A percentile compares a stretch with the other conserved stretches of the same genome.
phyloP scores from a whole-genome alignment of 305 asterid genomes.

The Nicotiana rustica region DNA sequence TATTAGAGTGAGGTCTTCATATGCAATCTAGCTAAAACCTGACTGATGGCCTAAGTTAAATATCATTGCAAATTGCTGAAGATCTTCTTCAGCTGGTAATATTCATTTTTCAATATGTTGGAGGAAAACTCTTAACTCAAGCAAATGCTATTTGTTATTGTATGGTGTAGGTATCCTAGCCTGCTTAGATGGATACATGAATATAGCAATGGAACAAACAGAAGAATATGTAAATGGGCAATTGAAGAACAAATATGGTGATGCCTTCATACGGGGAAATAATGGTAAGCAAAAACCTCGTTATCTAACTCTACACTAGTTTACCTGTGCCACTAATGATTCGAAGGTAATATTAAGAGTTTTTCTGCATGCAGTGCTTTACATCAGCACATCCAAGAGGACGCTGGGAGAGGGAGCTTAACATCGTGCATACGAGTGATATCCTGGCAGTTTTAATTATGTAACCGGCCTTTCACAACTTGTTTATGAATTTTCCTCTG shows the following conservation, averaged over 20 bases:
- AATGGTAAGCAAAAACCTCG: slow-evolving; percentile 61
- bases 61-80: not conserved
- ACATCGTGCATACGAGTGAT: not conserved
- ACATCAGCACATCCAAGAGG: slow-evolving; percentile 94
- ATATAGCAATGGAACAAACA: slow-evolving; percentile 98
- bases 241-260: slow-evolving; percentile 94
- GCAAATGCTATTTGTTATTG: not conserved
- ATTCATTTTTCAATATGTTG: not conserved
- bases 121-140: not conserved
- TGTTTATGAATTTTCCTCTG: not conserved
- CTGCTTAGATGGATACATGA: slow-evolving; percentile 98
- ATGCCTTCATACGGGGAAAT: slow-evolving; percentile 97
- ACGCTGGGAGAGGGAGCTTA: slow-evolving; percentile 88
- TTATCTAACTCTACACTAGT: not conserved
- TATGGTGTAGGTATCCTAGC: slow-evolving; percentile 79
- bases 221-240: slow-evolving; percentile 99
- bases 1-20: too few species aligned
- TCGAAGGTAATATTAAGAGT: not conserved
- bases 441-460: not conserved
- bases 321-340: slow-evolving; percentile 9
- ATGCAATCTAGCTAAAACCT: not conserved
- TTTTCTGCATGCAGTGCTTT: slow-evolving; percentile 71
- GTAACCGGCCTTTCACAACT: slow-evolving; percentile 3
- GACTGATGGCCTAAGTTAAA: not conserved
- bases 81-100: not conserved